phyloP scores from a whole-genome alignment of 2,329 filamentous ascomycete genomes.

The Madurella mycetomatis region DNA sequence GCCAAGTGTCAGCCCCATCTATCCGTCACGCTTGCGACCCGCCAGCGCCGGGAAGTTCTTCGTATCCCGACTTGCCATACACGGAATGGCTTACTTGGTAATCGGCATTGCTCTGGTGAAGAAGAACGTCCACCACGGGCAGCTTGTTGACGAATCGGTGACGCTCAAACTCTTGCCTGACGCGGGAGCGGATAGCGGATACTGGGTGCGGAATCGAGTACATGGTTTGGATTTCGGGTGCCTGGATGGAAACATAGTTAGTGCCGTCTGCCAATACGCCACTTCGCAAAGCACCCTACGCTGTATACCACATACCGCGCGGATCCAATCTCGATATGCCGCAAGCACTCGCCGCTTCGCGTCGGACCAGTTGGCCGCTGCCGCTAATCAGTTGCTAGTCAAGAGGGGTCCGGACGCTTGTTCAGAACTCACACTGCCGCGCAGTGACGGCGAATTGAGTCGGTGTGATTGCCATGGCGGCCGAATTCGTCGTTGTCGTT shows the following conservation, averaged over 20 bases:
- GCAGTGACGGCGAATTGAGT: constrained; percentile 84
- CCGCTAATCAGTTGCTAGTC: constrained; percentile 33
- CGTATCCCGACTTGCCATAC: not conserved
- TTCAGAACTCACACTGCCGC: constrained; percentile 62
- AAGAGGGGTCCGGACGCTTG: not conserved
- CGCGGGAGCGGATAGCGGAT: constrained; percentile 82
- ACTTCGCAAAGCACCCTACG: not conserved
- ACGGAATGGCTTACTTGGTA: constrained; percentile 66
- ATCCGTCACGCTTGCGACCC: not conserved
- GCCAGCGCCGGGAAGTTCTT: not conserved
- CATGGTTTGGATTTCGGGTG: constrained; percentile 95
- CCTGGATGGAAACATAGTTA: constrained; percentile 47
- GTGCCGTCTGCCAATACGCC: not conserved
- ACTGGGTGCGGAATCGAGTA: constrained; percentile 90
- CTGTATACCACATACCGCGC: constrained; percentile 68
- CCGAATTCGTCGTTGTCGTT: constrained; percentile 34
- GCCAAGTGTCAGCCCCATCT: not conserved
- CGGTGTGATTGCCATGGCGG: constrained; percentile 80
- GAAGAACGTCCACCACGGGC: constrained; percentile 77
- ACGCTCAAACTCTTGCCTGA: constrained; percentile 94
- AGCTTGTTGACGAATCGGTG: constrained; percentile 91
- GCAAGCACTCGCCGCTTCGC: constrained; percentile 81
- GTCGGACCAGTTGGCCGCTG: constrained; percentile 85
- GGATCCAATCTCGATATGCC: constrained; percentile 92
- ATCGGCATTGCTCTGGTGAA: constrained; percentile 88